Conservation (phyloP, 2,329 filamentous ascomycete genomes). For the Penicillium sp. region DNA sequence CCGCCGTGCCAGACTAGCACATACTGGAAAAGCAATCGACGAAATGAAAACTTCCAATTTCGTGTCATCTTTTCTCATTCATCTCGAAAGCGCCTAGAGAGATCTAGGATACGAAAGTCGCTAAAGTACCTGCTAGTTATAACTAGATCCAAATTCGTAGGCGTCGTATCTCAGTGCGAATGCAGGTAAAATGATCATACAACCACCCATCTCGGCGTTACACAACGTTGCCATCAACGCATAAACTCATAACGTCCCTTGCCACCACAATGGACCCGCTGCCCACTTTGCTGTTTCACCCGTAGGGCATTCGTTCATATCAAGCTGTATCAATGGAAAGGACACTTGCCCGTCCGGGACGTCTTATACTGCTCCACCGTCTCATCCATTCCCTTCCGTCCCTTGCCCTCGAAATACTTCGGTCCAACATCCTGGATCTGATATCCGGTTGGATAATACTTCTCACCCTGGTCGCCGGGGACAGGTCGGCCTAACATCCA, state of each 20-base stretch:
- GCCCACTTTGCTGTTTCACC: too few species aligned
- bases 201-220: too few species aligned
- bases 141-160: too few species aligned
- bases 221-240: too few species aligned
- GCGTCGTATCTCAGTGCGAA: too few species aligned
- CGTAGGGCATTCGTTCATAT: too few species aligned
- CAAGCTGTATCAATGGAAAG: constrained; percentile 46
- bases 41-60: constrained; percentile 15
- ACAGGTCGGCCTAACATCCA: constrained; percentile 47
- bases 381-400: constrained; percentile 33
- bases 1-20: constrained; percentile 30
- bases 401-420: constrained; percentile 51
- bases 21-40: constrained; percentile 35
- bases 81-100: too few species aligned
- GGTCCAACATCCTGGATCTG: constrained; percentile 61
- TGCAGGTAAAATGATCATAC: too few species aligned
- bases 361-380: constrained; percentile 46
- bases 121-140: too few species aligned
- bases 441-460: constrained; percentile 51
- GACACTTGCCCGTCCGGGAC: constrained; percentile 48
- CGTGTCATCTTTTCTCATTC: not conserved
- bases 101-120: too few species aligned
- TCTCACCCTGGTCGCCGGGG: constrained; percentile 49
- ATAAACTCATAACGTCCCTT: too few species aligned
- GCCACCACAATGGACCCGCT: too few species aligned